phyloP scores from a whole-genome alignment of 495 filamentous ascomycete species.

The Xylaria venustula region DNA sequence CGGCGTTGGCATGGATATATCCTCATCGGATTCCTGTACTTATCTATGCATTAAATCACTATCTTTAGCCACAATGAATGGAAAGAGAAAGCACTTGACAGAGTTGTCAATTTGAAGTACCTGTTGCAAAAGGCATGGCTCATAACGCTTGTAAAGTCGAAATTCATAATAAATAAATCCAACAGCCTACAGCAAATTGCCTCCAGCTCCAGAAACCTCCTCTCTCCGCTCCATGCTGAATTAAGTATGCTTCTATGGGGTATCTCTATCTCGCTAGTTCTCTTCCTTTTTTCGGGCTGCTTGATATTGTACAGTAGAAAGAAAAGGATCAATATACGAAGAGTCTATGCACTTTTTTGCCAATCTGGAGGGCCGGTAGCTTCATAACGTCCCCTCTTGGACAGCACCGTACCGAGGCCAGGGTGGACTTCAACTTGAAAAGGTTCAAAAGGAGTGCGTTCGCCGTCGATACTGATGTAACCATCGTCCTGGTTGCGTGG shows the following conservation, averaged over 20 bases:
- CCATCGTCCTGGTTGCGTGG: conserved; percentile 69
- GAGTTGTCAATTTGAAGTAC: neutral
- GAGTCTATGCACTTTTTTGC: conserved; percentile 31
- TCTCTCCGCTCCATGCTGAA: neutral
- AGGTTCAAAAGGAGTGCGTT: conserved; percentile 77
- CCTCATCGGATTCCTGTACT: conserved; percentile 11
- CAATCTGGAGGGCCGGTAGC: conserved; percentile 58
- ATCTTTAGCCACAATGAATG: neutral
- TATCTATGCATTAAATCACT: conserved; percentile 9
- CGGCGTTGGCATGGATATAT: conserved; percentile 19
- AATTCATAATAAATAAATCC: no score
- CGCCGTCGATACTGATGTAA: conserved; percentile 93
- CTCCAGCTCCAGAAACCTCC: neutral
- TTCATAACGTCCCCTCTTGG: conserved; percentile 71
- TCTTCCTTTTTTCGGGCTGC: neutral
- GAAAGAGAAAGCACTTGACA: neutral
- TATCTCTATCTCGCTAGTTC: conserved; percentile 9
- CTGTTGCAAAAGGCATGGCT: conserved; percentile 2
- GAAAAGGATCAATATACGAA: neutral
- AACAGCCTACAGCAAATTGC: neutral
- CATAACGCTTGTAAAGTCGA: conserved; percentile 1
- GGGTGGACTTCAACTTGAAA: conserved; percentile 89
- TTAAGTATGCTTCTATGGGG: conserved; percentile 9
- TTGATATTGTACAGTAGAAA: neutral
- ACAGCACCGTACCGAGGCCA: conserved; percentile 80